Base-by-base conservation (phyloP, 805 yeast species). In the Kodamaea neixiangensis region DNA sequence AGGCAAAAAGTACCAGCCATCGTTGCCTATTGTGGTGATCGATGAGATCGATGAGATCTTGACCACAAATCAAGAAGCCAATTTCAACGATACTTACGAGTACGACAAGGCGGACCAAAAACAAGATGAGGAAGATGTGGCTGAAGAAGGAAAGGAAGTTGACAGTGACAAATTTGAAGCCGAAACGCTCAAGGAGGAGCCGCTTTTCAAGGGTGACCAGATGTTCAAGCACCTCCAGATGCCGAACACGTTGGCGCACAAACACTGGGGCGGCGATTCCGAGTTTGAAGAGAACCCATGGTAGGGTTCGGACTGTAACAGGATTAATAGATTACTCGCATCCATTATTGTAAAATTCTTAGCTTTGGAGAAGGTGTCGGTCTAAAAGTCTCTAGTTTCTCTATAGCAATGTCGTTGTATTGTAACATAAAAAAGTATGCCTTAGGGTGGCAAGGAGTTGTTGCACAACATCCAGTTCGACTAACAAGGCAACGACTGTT, bases 201-300 rank as follows among this genome's bases (percentile, higher is more conserved):
- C 45, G 20, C 41, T 46, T 11, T 69, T 67, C 56, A 71, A 72
- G 49, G 80, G 79, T 10, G 80, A 77, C 52, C 82, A 78, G 46
- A 56, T 76, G 44, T 82, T 79, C 63, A 77, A 73, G 51, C 75
- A 72, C 50, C 66, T 82, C 44, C 75, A 71, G 54, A 62, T 73
- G 53, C 87, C 86, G 1, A 66, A 75, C 47, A 68, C 78, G 3
- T 65, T 76, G 51, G 82, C 76, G 1, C 85, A 79, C 57, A 79
- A 77, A 58, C 64, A 73, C 20, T 75, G 83, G 61, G 79, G 75
- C 4, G 38, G 60, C 3, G 68, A 63, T 14, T 77, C 75, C 17
- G 83, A 78, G n/a, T 75, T 79, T 14, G 85, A 81, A 46, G 68
- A 70, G 3, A 87, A 87, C 59, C 94, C 92, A 3, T 87, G 94